Percentiles rank a stretch among this genome's conserved stretches.
Conservation (phyloP, 2,329 filamentous ascomycete genomes). For the Myriangium duriaei region DNA sequence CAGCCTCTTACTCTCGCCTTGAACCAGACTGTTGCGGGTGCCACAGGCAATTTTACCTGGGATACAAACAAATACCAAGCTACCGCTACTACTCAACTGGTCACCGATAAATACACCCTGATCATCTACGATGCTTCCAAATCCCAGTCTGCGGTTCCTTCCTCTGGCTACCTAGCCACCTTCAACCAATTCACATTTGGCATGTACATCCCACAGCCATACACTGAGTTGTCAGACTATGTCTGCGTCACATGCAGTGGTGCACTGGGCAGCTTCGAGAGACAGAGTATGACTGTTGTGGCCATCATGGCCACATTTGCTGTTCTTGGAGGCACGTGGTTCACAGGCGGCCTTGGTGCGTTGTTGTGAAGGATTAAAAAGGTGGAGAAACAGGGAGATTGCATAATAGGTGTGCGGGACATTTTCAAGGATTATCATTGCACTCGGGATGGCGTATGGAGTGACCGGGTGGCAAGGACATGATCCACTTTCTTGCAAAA, state of each 20-base stretch:
- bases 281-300: conserved; percentile 39
- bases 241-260: conserved; percentile 45
- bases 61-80: conserved; percentile 44
- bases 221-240: conserved; percentile 33
- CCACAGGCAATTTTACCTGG: conserved; percentile 45
- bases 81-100: conserved; percentile 36
- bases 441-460: too few relatives aligned
- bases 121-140: conserved; percentile 48
- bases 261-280: conserved; percentile 41
- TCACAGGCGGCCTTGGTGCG: conserved; percentile 1
- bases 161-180: conserved; percentile 42
- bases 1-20: conserved; percentile 48
- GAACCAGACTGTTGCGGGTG: conserved; percentile 37
- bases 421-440: too few relatives aligned
- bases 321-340: conserved; percentile 29
- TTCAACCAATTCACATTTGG: conserved; percentile 45
- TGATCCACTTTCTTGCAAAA: too few relatives aligned
- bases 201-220: conserved; percentile 46
- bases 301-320: conserved; percentile 48
- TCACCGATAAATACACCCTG: conserved; percentile 50
- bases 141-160: conserved; percentile 38
- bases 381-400: too few relatives aligned
- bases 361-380: not conserved
- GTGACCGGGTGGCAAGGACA: too few relatives aligned
- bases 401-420: too few relatives aligned